Percentiles rank a stretch among this genome's conserved stretches.
Conservation (phyloP, 1,139 yeast genomes). For the Cylindricascospora bacillispora region DNA sequence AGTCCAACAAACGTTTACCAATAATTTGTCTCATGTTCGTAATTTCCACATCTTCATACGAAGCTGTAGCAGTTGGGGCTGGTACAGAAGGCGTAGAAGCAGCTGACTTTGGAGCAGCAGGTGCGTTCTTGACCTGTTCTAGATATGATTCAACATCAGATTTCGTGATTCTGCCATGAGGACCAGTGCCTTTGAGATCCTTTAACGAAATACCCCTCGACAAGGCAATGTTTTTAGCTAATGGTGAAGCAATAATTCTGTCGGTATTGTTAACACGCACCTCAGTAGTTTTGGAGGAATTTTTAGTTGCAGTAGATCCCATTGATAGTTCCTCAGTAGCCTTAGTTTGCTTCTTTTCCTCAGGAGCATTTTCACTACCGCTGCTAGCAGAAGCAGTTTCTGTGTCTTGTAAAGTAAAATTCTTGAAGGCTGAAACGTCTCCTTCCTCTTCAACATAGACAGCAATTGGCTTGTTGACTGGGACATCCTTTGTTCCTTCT, state of each 20-base stretch:
- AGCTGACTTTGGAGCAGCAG: constrained; percentile 19
- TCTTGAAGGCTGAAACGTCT: constrained; percentile 80
- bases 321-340: constrained; percentile 2
- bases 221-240: constrained; percentile 86
- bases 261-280: constrained; percentile 28
- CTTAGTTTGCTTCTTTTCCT: constrained; percentile 12
- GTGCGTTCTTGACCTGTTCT: constrained; percentile 21
- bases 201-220: constrained; percentile 84
- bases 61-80: constrained; percentile 40
- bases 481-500: constrained; percentile 80
- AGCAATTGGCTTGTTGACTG: constrained; percentile 92
- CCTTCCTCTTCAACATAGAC: constrained; percentile 82
- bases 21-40: constrained; percentile 90
- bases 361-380: constrained; percentile 1
- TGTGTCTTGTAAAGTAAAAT: constrained; percentile 80
- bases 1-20: constrained; percentile 75
- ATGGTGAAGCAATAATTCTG: constrained; percentile 88
- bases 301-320: not conserved
- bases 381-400: constrained; percentile 16
- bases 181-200: constrained; percentile 84
- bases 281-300: constrained; percentile 6
- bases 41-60: constrained; percentile 74
- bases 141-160: constrained; percentile 71
- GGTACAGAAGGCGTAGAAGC: constrained; percentile 35
- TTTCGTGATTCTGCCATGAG: constrained; percentile 86